Evolutionary conservation across 345 rosid species (phyloP), one percentile per base, ranked within the genome.

Genomic region (Capsella bursapastoris): DNA sequence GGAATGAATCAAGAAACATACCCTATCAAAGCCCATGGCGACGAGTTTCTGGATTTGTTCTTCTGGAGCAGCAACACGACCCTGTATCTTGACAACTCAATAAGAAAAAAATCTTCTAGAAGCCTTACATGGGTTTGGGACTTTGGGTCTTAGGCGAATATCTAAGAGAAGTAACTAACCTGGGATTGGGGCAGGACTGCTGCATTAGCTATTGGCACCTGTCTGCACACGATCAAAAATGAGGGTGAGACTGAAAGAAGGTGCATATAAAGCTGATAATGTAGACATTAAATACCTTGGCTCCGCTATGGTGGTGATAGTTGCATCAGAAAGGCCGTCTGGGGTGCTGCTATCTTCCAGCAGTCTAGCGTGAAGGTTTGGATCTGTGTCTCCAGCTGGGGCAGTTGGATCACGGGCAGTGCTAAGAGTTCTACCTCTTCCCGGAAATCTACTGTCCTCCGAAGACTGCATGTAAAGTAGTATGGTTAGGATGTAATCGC

Each of bases 21-120:
- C 97, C 98, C 85, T 84, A 37, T 92, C 99, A 41, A 95, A 95
- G 47, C 99, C 97, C 98, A 95, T 95, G 34, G 96, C 82, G 9
- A 89, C 86, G 25, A 95, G 97, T 74, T 89, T 86, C 73, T 89
- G 90, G 71, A 90, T 84, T 73, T 90, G 91, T 53, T 83, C 91
- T 28, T 87, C 96, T 1, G 92, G 81, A 63, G 83, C 80, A 47
- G 78, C 73, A 76, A 68, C 75, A 62, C 75, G 74, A 71, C 73
- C 83, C 95, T 87, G 83, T 64, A 66, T 18, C 57, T 61, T 18
- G 61, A 78, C 34, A 70, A 43, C 35, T 41, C 4, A 49, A 32
- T 59, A 9, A 28, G 71, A 27, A 4, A 47, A 8, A 18, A n/a
- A 34, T 13, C 66, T 41, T 22, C 56, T 4, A 40, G 8, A 56